Evolutionary conservation across 306 rosid genomes (phyloP).

Genomic region (Fragaria nilgerrensis): DNA sequence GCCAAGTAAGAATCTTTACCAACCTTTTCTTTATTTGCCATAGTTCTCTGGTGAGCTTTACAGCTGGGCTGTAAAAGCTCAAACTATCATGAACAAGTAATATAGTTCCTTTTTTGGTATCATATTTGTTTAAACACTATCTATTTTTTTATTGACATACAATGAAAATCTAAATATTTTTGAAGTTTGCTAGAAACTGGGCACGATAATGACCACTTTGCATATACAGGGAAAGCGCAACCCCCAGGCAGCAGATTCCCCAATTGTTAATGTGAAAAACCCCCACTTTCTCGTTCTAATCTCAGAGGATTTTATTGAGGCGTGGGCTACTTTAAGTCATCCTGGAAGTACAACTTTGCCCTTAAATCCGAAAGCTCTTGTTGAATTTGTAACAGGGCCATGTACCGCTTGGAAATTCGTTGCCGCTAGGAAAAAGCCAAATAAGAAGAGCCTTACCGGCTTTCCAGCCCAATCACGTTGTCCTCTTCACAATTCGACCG

Average conservation of each 20-base stretch:
- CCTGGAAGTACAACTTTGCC: constrained; percentile 70
- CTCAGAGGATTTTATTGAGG: constrained; percentile 88
- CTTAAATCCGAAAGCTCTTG: constrained; percentile 63
- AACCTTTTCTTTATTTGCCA: constrained; percentile 15
- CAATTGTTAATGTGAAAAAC: constrained; percentile 54
- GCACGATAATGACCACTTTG: constrained; percentile 31
- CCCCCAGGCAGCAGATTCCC: constrained; percentile 58
- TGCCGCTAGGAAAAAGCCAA: too few relatives aligned
- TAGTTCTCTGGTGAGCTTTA: neutral
- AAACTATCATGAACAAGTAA: neutral
- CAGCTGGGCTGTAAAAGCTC: constrained; percentile 4
- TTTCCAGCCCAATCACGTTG: too few relatives aligned
- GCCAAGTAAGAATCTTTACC: neutral
- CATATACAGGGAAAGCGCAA: constrained; percentile 77
- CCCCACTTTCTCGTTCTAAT: constrained; percentile 67
- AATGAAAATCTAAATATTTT: neutral
- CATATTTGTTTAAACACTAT: neutral
- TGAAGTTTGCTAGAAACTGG: neutral
- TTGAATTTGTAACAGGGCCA: constrained; percentile 64
- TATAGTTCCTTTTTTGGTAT: constrained; percentile 1
- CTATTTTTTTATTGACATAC: neutral
- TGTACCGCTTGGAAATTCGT: neutral
- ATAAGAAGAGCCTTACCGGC: too few relatives aligned
- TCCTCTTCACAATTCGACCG: too few relatives aligned
- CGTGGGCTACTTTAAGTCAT: constrained; percentile 66